These are phyloP conservation scores for Gyromitra esculenta DNA, from an alignment of 2,329 filamentous ascomycete genomes.

Conservation along the genomic window DNA sequence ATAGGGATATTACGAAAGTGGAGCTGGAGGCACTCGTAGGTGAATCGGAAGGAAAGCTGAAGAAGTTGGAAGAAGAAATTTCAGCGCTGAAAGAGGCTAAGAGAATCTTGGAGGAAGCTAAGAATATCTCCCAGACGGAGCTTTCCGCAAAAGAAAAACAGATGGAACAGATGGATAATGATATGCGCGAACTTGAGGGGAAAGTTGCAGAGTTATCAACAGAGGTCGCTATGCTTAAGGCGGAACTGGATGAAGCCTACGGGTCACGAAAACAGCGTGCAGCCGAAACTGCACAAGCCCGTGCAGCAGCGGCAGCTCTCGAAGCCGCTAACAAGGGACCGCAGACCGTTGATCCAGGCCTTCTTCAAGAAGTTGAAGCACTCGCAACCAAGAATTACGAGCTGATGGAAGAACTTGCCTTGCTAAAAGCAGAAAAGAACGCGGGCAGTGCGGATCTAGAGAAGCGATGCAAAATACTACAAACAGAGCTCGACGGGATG, in stretches of 20 bases:
- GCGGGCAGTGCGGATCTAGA: slow-evolving; percentile 59
- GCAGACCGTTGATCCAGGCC: slow-evolving; percentile 56
- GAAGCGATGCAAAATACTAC: slow-evolving; percentile 67
- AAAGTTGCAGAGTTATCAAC: slow-evolving; percentile 74
- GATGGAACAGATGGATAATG: slow-evolving; percentile 62
- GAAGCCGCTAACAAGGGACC: slow-evolving; percentile 59
- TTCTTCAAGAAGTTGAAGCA: slow-evolving; percentile 62
- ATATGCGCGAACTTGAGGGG: slow-evolving; percentile 68
- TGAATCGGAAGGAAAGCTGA: slow-evolving; percentile 54
- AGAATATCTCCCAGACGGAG: slow-evolving; percentile 57
- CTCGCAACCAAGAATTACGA: slow-evolving; percentile 60
- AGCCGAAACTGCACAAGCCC: slow-evolving; percentile 68
- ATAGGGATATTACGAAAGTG: slow-evolving; percentile 49
- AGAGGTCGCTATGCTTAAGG: slow-evolving; percentile 87
- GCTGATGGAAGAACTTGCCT: slow-evolving; percentile 62
- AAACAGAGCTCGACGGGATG: slow-evolving; percentile 73
- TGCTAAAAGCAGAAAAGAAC: slow-evolving; percentile 60
- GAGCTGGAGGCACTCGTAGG: slow-evolving; percentile 56
- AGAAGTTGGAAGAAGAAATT: slow-evolving; percentile 59
- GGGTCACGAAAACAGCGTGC: slow-evolving; percentile 76
- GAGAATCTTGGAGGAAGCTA: slow-evolving; percentile 51
- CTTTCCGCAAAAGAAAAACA: slow-evolving; percentile 60
- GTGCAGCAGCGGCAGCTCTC: slow-evolving; percentile 59
- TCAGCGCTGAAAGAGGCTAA: slow-evolving; percentile 43
- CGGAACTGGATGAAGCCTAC: slow-evolving; percentile 94